These are phyloP conservation scores for Peronosclerospora sorghi DNA, from an alignment of 352 stramenopile species.

Conservation along the genomic window DNA sequence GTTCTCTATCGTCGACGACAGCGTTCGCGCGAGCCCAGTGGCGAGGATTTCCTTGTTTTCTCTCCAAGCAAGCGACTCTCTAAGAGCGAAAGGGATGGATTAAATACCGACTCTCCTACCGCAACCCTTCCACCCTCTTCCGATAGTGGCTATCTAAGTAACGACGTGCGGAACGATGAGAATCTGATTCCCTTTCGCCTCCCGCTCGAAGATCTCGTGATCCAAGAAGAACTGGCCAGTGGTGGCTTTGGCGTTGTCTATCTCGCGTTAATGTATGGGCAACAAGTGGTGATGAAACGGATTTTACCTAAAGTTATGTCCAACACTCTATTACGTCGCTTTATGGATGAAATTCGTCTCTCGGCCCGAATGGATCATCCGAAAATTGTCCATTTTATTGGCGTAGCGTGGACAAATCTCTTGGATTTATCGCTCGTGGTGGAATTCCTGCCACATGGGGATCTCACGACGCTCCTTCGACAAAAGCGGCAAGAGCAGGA, in stretches of 20 bases:
- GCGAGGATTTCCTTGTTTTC: slow-evolving; percentile 3
- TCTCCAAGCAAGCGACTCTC: slow-evolving; percentile 1
- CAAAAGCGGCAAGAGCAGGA: slow-evolving; percentile 11
- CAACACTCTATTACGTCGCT: slow-evolving; percentile 19
- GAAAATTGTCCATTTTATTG: slow-evolving; percentile 38
- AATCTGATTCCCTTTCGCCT: slow-evolving; percentile 40
- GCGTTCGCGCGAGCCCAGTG: background rate
- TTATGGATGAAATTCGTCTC: slow-evolving; percentile 38
- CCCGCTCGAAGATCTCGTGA: slow-evolving; percentile 33
- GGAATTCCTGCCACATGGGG: slow-evolving; percentile 36
- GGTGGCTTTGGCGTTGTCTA: slow-evolving; percentile 58
- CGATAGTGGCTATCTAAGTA: slow-evolving; percentile 24
- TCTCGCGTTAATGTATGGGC: slow-evolving; percentile 29
- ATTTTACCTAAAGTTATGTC: slow-evolving; percentile 25
- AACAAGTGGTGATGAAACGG: slow-evolving; percentile 39
- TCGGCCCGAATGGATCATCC: slow-evolving; percentile 29
- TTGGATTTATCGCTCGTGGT: slow-evolving; percentile 43
- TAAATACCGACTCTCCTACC: slow-evolving; percentile 7
- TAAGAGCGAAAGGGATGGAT: slow-evolving; percentile 1
- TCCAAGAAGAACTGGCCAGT: slow-evolving; percentile 28
- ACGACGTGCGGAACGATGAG: slow-evolving; percentile 63
- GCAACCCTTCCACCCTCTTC: slow-evolving; percentile 11
- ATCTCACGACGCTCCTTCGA: slow-evolving; percentile 26
- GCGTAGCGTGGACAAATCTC: slow-evolving; percentile 40
- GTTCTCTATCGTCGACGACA: slow-evolving; percentile 16